Conservation (phyloP, 106 monocot species). For the Narthecium ossifragum region DNA sequence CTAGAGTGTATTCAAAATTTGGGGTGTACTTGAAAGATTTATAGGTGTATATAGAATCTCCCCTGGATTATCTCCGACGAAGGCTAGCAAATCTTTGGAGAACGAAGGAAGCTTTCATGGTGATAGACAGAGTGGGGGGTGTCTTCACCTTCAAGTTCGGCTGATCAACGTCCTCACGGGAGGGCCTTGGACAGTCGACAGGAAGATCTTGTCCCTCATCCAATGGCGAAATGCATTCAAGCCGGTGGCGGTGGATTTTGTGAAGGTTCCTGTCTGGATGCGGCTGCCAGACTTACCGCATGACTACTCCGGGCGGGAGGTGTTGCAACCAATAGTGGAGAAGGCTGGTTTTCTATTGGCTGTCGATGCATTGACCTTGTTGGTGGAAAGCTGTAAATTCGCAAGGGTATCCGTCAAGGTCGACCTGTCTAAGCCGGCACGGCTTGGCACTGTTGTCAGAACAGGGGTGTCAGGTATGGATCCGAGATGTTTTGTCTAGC, state of each 20-base stretch:
- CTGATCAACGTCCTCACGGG: neutral
- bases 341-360: neutral
- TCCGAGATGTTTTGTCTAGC: no score
- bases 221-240: neutral
- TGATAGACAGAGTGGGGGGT: no score
- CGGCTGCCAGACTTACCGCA: neutral
- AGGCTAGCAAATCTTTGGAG: no score
- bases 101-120: no score
- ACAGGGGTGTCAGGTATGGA: no score
- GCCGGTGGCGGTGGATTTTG: neutral
- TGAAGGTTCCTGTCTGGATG: neutral
- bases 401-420: neutral
- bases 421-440: neutral
- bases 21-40: no score
- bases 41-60: no score
- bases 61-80: no score
- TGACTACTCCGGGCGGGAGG: neutral
- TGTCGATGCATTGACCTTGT: neutral
- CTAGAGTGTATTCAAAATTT: no score
- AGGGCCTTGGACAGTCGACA: neutral
- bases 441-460: neutral
- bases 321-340: neutral
- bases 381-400: neutral
- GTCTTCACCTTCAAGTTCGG: no score
- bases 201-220: neutral